These are phyloP conservation scores for Garcileccinum viscosum DNA, from an alignment of 1,284 basidiomycete genomes.

Conservation along the genomic window DNA sequence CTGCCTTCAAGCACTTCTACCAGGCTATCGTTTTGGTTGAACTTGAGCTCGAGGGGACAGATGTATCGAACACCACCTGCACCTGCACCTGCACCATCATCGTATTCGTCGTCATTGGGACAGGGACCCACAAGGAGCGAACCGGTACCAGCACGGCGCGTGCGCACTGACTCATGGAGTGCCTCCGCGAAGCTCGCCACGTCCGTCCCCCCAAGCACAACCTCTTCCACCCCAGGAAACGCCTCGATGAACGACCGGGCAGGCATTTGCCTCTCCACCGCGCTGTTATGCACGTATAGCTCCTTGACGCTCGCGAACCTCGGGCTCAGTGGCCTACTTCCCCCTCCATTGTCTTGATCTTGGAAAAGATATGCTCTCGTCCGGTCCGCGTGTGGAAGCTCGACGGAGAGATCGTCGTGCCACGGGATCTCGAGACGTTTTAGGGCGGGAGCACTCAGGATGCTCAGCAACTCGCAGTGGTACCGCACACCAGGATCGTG, in stretches of 20 bases:
- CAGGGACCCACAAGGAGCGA: not conserved
- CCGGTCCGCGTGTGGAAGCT: slow-evolving; percentile 12
- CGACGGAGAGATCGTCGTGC: slow-evolving; percentile 25
- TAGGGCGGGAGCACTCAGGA: slow-evolving; percentile 22
- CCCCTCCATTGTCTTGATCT: slow-evolving; percentile 6
- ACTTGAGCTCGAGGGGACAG: not conserved
- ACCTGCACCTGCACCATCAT: not conserved
- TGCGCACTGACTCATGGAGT: slow-evolving; percentile 18
- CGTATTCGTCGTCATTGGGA: not conserved
- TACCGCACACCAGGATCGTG: slow-evolving; percentile 23
- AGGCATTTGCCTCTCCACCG: slow-evolving; percentile 19
- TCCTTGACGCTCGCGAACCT: slow-evolving; percentile 20
- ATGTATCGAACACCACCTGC: not conserved
- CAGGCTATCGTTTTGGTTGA: not conserved
- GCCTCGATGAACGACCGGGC: slow-evolving; percentile 24
- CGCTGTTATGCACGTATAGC: slow-evolving; percentile 27
- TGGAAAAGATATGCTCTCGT: slow-evolving; percentile 21
- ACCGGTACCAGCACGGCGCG: not conserved
- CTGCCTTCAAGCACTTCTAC: slow-evolving; percentile 11
- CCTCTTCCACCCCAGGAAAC: slow-evolving; percentile 26
- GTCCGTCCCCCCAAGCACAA: slow-evolving; percentile 25
- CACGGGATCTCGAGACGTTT: slow-evolving; percentile 28
- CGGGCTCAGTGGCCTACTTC: not conserved
- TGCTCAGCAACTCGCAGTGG: slow-evolving; percentile 23
- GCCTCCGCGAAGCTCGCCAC: slow-evolving; percentile 19